These are phyloP conservation scores for Lactarius vividus DNA, from an alignment of 768 basidiomycete genomes.

Conservation along the genomic window DNA sequence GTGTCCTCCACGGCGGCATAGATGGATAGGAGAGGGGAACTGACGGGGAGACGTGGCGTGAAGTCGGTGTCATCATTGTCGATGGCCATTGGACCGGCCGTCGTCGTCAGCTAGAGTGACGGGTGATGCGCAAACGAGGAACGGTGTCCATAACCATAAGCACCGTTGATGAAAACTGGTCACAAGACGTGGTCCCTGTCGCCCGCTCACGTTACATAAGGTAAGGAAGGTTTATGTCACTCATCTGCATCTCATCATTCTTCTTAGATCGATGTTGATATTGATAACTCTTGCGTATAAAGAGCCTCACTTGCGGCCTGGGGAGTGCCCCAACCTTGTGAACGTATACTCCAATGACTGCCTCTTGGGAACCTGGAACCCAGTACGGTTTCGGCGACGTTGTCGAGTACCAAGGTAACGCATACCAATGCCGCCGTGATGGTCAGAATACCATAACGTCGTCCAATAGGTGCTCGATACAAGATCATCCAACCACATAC, in stretches of 20 bases:
- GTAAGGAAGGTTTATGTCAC: neutral
- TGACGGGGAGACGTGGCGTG: conserved; percentile 25
- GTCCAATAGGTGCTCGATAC: conserved; percentile 50
- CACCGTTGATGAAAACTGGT: conserved; percentile 9
- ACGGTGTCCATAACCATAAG: conserved; percentile 22
- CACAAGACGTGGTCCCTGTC: neutral
- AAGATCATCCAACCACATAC: conserved; percentile 70
- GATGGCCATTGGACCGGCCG: conserved; percentile 24
- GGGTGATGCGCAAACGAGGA: conserved; percentile 20
- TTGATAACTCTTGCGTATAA: neutral
- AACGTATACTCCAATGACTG: conserved; percentile 37
- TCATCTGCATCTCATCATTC: no score
- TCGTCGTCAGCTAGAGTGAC: conserved; percentile 20
- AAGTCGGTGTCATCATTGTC: conserved; percentile 26
- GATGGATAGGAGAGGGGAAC: conserved; percentile 25
- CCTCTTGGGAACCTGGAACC: conserved; percentile 61
- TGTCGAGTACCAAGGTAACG: conserved; percentile 54
- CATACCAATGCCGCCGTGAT: conserved; percentile 4
- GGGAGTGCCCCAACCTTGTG: neutral
- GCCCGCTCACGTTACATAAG: neutral
- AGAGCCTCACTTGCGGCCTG: neutral
- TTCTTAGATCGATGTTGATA: conserved; percentile 7
- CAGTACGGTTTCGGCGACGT: conserved; percentile 53
- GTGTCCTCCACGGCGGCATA: conserved; percentile 21
- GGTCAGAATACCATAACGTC: neutral